These are phyloP conservation scores for Ceratocystis variospora DNA, from an alignment of 2,329 filamentous ascomycete species.

Conservation along the genomic window DNA sequence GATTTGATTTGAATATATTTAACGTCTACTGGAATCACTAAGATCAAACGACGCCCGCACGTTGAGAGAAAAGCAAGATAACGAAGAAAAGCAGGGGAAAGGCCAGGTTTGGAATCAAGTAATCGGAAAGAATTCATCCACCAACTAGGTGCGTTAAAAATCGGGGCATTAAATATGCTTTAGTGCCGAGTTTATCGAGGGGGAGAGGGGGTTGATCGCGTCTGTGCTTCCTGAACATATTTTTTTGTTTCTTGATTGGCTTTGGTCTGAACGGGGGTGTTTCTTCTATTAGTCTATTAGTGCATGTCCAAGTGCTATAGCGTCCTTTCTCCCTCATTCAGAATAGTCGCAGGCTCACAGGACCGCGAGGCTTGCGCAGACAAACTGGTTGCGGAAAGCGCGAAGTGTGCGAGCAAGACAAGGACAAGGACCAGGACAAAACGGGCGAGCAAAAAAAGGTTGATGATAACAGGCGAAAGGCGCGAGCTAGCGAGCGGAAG, in stretches of 20 bases:
- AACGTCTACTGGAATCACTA: no score
- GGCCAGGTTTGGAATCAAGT: background rate
- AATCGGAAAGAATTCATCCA: background rate
- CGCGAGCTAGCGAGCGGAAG: background rate
- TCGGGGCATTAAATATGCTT: background rate
- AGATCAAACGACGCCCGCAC: no score
- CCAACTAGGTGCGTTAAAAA: background rate
- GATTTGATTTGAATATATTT: no score
- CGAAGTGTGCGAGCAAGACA: no score
- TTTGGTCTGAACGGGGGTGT: background rate
- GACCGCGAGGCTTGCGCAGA: background rate
- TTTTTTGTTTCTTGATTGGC: background rate
- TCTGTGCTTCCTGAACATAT: background rate
- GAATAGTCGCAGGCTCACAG: background rate
- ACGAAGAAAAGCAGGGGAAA: background rate
- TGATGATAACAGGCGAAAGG: no score
- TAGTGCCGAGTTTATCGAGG: background rate
- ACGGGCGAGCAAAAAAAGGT: background rate
- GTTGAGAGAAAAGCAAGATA: background rate
- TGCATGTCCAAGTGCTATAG: no score
- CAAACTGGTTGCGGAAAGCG: no score
- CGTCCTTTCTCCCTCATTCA: no score
- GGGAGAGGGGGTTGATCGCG: background rate
- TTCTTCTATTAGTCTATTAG: no score
- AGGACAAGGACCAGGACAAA: background rate